phyloP scores from a whole-genome alignment of 176 grass and related monocot species.

The Phyllostachys edulis region DNA sequence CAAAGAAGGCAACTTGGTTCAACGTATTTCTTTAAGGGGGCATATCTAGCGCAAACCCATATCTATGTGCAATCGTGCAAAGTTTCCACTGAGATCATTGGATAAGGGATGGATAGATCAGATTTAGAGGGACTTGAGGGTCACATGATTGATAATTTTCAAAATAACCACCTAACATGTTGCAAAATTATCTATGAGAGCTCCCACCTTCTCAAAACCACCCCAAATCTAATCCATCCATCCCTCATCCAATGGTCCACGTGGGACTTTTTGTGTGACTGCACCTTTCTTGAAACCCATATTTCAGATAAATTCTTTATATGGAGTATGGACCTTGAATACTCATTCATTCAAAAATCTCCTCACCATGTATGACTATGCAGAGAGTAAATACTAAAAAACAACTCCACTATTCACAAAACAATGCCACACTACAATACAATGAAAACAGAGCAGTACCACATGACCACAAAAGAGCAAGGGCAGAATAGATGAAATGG shows the following conservation, averaged over 20 bases:
- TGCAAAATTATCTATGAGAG: neutral
- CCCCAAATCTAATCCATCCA: neutral
- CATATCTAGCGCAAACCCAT: neutral
- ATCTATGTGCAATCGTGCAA: conserved; percentile 3
- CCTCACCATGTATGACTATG: neutral
- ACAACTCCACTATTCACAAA: neutral
- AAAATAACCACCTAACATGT: neutral
- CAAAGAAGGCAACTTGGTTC: neutral
- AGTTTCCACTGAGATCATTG: neutral
- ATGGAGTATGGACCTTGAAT: neutral
- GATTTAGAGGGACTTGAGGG: neutral
- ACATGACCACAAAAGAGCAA: neutral
- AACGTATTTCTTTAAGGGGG: neutral
- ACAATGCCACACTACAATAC: neutral
- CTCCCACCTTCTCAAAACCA: neutral
- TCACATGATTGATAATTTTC: neutral
- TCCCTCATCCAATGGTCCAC: neutral
- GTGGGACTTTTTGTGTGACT: neutral
- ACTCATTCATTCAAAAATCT: neutral
- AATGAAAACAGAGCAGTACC: neutral
- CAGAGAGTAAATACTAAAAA: neutral
- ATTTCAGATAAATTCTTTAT: neutral
- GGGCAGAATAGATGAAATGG: neutral
- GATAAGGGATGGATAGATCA: neutral
- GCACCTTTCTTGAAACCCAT: neutral